Evolutionary conservation across 2,329 filamentous ascomycete genomes (phyloP).

Genomic region (Rhinocladiella similis): DNA sequence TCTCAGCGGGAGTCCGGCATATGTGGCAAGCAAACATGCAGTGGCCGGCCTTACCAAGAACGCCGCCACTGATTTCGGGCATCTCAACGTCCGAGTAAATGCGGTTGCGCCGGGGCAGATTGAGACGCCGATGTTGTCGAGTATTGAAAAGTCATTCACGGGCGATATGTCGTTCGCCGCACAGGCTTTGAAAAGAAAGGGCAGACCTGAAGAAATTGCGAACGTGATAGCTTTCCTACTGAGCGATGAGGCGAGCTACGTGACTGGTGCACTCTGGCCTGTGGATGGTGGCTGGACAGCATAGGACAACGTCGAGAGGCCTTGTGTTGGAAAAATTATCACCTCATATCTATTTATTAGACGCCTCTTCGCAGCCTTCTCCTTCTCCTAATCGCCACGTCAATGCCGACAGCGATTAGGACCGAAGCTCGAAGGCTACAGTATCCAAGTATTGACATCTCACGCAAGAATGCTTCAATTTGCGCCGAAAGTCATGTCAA

Average conservation of each 20-base stretch:
- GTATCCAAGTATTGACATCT: too few relatives aligned
- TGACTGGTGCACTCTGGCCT: slow-evolving; percentile 46
- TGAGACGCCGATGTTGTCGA: slow-evolving; percentile 6
- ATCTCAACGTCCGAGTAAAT: slow-evolving; percentile 7
- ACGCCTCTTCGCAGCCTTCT: too few relatives aligned
- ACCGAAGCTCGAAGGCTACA: too few relatives aligned
- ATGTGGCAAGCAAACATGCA: slow-evolving; percentile 45
- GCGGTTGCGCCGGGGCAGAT: slow-evolving; percentile 8
- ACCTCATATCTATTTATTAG: too few relatives aligned
- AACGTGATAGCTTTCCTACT: slow-evolving; percentile 50
- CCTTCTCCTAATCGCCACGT: too few relatives aligned
- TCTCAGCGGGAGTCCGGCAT: slow-evolving; percentile 39
- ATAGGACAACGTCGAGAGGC: too few relatives aligned
- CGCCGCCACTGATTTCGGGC: slow-evolving; percentile 34
- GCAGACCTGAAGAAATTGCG: slow-evolving; percentile 39
- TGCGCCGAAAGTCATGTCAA: too few relatives aligned
- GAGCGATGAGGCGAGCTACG: slow-evolving; percentile 46
- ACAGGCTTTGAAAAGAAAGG: slow-evolving; percentile 32
- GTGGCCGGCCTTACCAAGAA: slow-evolving; percentile 46
- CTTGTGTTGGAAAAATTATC: too few relatives aligned
- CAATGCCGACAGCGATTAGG: too few relatives aligned
- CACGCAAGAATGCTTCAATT: too few relatives aligned
- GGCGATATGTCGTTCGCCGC: neutral
- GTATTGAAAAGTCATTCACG: neutral
- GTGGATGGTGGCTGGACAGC: slow-evolving; percentile 50